These are phyloP conservation scores for Magnolia officinalis DNA, from an alignment of 164 flowering plant genomes.

Conservation along the genomic window DNA sequence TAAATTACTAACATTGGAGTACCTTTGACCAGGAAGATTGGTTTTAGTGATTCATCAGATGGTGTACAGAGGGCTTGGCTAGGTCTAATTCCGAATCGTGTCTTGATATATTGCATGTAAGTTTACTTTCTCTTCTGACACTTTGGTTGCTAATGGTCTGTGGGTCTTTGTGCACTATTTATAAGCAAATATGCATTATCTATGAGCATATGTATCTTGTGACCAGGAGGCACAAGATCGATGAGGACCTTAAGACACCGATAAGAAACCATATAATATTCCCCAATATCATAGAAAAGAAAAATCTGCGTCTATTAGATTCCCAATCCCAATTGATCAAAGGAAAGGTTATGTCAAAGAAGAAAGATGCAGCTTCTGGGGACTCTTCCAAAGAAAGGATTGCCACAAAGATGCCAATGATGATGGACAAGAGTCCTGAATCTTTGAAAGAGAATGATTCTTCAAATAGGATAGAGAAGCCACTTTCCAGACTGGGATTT, in stretches of 20 bases:
- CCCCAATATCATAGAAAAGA: slow-evolving; percentile 31
- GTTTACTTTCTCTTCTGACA: slow-evolving; percentile 11
- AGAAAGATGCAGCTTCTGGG: slow-evolving; percentile 16
- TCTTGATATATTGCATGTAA: slow-evolving; percentile 84
- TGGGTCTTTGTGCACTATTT: neutral
- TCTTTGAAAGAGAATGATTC: slow-evolving; percentile 9
- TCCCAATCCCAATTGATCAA: slow-evolving; percentile 9
- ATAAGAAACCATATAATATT: slow-evolving; percentile 52
- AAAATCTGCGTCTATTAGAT: slow-evolving; percentile 11
- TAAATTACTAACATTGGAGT: neutral
- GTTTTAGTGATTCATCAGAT: slow-evolving; percentile 30
- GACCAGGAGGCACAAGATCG: slow-evolving; percentile 58
- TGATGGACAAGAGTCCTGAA: neutral
- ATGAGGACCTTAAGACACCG: slow-evolving; percentile 44
- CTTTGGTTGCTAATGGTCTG: neutral
- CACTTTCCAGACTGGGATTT: slow-evolving; percentile 1
- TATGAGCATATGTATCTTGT: slow-evolving; percentile 7
- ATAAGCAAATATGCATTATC: neutral
- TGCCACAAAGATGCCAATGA: slow-evolving; percentile 15
- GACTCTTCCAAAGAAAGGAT: slow-evolving; percentile 18
- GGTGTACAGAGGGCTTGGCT: slow-evolving; percentile 73
- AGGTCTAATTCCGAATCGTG: slow-evolving; percentile 51
- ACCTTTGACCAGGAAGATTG: slow-evolving; percentile 42
- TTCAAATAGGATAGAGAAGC: slow-evolving; percentile 12
- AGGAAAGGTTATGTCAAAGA: slow-evolving; percentile 19